These are phyloP conservation scores for Leishmania amazonensis DNA, from an alignment of 208 protist genomes.

Conservation along the genomic window DNA sequence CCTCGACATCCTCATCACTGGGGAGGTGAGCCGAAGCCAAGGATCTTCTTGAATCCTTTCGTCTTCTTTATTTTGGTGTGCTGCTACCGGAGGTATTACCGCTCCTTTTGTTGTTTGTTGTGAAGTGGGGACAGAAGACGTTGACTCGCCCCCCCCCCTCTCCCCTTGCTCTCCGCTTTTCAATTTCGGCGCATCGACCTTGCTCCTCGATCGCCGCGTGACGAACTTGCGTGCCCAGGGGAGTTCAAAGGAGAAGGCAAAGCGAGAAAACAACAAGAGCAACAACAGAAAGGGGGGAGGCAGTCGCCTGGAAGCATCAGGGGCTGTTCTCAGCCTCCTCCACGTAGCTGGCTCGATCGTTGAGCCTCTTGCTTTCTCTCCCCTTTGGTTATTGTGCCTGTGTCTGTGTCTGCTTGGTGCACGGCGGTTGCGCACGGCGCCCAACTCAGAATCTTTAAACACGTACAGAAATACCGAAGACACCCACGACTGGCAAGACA, in stretches of 20 bases:
- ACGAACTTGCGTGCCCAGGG: not conserved
- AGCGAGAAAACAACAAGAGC: not conserved
- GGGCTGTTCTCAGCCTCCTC: not conserved
- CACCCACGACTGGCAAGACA: not conserved
- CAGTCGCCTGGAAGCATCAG: not conserved
- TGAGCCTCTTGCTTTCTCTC: not conserved
- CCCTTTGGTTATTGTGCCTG: not conserved
- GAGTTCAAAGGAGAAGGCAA: not conserved
- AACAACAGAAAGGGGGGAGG: not conserved
- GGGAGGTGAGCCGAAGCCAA: not conserved
- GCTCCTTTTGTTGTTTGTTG: not conserved
- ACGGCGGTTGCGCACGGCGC: not conserved
- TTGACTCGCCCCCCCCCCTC: not conserved
- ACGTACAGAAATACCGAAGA: not conserved
- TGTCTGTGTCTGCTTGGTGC: not conserved
- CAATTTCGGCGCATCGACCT: not conserved
- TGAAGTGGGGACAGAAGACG: not conserved
- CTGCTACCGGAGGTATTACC: not conserved
- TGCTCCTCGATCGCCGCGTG: not conserved
- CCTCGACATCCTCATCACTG: not conserved
- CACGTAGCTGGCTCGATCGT: not conserved
- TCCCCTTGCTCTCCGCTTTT: not conserved
- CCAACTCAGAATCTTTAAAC: not conserved
- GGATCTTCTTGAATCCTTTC: not conserved
- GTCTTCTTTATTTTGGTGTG: not conserved